phyloP scores from a whole-genome alignment of 768 basidiomycete species.

The Suillus ampliporus region DNA sequence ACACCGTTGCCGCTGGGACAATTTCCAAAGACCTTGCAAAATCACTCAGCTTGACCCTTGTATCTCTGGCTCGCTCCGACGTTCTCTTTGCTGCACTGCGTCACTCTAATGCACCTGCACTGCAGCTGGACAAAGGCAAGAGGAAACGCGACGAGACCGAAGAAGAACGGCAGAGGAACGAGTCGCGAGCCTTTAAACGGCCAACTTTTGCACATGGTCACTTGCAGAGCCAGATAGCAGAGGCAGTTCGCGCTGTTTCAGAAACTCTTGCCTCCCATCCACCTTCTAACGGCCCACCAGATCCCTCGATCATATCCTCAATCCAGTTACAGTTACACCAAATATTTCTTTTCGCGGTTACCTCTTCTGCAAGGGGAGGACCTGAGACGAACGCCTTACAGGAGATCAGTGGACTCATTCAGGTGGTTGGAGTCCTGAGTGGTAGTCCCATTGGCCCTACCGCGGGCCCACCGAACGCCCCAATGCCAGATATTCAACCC shows the following conservation, averaged over 20 bases:
- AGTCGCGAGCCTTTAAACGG: constrained; percentile 47
- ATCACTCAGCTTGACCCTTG: constrained; percentile 63
- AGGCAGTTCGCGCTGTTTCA: constrained; percentile 64
- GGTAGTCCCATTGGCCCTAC: constrained; percentile 68
- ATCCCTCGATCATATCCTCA: constrained; percentile 66
- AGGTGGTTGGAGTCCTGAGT: constrained; percentile 80
- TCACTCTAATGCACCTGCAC: constrained; percentile 64
- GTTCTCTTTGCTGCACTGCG: constrained; percentile 67
- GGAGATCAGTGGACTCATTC: constrained; percentile 81
- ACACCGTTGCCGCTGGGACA: constrained; percentile 50
- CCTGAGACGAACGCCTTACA: constrained; percentile 63
- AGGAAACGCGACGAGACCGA: constrained; percentile 68
- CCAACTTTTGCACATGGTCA: constrained; percentile 50
- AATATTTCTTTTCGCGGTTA: constrained; percentile 79
- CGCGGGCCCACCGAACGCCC: constrained; percentile 40
- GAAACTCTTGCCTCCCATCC: constrained; percentile 50
- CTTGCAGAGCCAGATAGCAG: constrained; percentile 60
- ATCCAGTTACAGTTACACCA: constrained; percentile 78
- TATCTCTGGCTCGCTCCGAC: constrained; percentile 70
- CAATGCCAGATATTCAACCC: constrained; percentile 15
- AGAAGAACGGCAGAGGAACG: constrained; percentile 33
- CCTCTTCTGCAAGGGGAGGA: constrained; percentile 61
- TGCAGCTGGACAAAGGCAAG: constrained; percentile 74
- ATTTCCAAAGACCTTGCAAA: constrained; percentile 60
- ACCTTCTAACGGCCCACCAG: constrained; percentile 48